Conservation (phyloP, 768 basidiomycete genomes). For the Hemileccinum rubropunctum region DNA sequence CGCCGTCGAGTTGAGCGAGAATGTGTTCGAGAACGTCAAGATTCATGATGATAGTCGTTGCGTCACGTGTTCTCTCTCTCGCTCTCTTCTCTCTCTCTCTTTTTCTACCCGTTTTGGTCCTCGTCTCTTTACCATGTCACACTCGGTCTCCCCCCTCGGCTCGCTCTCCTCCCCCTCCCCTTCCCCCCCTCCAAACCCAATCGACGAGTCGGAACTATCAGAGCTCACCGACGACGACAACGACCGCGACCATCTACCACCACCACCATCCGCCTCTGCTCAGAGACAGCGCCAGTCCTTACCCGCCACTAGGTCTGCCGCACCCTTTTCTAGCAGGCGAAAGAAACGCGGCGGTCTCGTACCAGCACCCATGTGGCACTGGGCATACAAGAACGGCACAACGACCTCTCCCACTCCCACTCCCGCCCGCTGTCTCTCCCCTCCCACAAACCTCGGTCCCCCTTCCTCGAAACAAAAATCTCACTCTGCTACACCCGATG, state of each 20-base stretch:
- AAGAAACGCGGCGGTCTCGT: constrained; percentile 67
- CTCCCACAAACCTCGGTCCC: neutral
- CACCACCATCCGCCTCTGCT: constrained; percentile 14
- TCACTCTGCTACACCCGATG: constrained; percentile 23
- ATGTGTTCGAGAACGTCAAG: constrained; percentile 74
- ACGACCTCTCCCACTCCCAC: constrained; percentile 16
- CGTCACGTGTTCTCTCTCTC: constrained; percentile 21
- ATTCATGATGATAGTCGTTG: constrained; percentile 54
- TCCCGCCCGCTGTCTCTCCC: constrained; percentile 3
- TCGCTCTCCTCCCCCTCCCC: constrained; percentile 73
- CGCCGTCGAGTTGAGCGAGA: constrained; percentile 47
- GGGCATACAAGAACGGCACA: constrained; percentile 57
- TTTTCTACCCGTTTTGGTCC: too few relatives aligned
- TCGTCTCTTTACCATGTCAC: constrained; percentile 14
- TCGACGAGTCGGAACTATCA: constrained; percentile 70
- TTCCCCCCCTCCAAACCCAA: constrained; percentile 42
- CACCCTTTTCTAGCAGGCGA: constrained; percentile 28
- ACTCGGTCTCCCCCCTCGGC: constrained; percentile 38
- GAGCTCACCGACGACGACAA: constrained; percentile 83
- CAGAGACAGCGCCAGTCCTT: constrained; percentile 9
- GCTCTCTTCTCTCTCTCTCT: neutral
- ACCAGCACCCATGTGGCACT: constrained; percentile 83
- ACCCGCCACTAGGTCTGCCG: constrained; percentile 1
- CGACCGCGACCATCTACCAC: constrained; percentile 34
- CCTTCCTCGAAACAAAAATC: constrained; percentile 4